Base-by-base conservation (phyloP, 2,329 filamentous ascomycete genomes). In the Pseudogymnoascus sp. region DNA sequence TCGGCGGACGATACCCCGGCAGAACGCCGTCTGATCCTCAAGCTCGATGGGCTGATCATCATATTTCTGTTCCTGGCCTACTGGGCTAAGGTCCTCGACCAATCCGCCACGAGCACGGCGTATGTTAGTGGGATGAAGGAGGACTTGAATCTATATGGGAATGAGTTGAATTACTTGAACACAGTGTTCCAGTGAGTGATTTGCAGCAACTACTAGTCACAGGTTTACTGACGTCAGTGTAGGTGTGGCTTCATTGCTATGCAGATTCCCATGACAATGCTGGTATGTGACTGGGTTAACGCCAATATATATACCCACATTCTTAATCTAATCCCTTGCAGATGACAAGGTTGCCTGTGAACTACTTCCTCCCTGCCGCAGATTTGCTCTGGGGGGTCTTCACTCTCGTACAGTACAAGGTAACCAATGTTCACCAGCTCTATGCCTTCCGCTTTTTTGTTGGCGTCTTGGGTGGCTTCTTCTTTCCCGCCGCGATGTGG, bases 101-200 rank as follows among this genome's bases (percentile, higher is more conserved):
- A 62, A 11, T 59, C 61, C 6, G 79, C 80, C 64, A 71, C 78
- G 53, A 77, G 73, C 64, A 77, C 73, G 42, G 77, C 78, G 3
- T 79, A 76, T 64, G 76, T 79, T 0, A 77, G 76, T 0, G 78
- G 77, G 2, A 78, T 78, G 77, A 74, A 78, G 42, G 73, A 79
- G 61, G 74, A 81, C 61, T 73, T 82, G 63, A 76, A 78, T 0
- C 70, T 78, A 4, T 71, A 74, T 36, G 75, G 75, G 2, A 78
- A 78, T 31, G 67, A 78, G 44, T 50, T 50, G 21, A 50, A 50
- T 26, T 50, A 50, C 15, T 28, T 50, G 44, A 50, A 50, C 21
- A 50, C 44, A 1, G 44, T 50, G 44, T 50, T 67, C 73, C 70
- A 38, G 44, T 50, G 17, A 50, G 44, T 50, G 13, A 47, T 47